These are phyloP conservation scores for Colletotrichum zoysiae DNA, from an alignment of 2,329 filamentous ascomycete genomes.

Conservation along the genomic window DNA sequence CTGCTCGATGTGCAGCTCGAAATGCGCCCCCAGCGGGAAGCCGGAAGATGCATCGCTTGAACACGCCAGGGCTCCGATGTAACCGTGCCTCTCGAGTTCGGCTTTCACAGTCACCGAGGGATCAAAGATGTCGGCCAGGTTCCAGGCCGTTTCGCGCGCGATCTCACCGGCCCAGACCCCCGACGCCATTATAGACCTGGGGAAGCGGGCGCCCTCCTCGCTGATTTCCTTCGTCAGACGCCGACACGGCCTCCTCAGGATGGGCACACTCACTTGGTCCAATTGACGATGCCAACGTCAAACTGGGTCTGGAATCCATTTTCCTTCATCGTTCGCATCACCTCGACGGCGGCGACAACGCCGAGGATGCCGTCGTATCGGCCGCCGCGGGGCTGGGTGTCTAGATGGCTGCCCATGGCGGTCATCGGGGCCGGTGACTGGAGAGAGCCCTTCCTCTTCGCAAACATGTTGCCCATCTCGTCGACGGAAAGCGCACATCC, in stretches of 20 bases:
- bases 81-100: constrained; percentile 78
- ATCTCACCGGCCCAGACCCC: constrained; percentile 83
- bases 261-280: constrained; percentile 71
- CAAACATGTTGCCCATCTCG: constrained; percentile 85
- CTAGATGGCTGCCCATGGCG: constrained; percentile 76
- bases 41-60: constrained; percentile 17
- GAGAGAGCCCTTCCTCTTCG: constrained; percentile 72
- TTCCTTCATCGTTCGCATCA: constrained; percentile 76
- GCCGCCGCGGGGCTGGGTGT: constrained; percentile 74
- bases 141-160: constrained; percentile 70
- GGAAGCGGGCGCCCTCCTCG: constrained; percentile 86
- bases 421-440: constrained; percentile 72
- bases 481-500: constrained; percentile 78
- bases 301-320: constrained; percentile 76
- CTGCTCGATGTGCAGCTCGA: constrained; percentile 89
- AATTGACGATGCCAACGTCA: constrained; percentile 81
- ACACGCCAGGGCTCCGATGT: constrained; percentile 65
- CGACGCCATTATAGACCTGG: constrained; percentile 79
- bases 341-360: constrained; percentile 79
- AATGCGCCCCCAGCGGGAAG: constrained; percentile 77
- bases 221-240: constrained; percentile 51
- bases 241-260: too few relatives aligned
- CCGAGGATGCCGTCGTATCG: constrained; percentile 84
- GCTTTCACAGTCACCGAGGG: constrained; percentile 51
- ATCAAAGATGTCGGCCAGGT: constrained; percentile 58